Percentiles rank a stretch among this genome's conserved stretches.
Evolutionary conservation across 1,284 basidiomycete species (phyloP).

Genomic region (Ustilago loliicola): DNA sequence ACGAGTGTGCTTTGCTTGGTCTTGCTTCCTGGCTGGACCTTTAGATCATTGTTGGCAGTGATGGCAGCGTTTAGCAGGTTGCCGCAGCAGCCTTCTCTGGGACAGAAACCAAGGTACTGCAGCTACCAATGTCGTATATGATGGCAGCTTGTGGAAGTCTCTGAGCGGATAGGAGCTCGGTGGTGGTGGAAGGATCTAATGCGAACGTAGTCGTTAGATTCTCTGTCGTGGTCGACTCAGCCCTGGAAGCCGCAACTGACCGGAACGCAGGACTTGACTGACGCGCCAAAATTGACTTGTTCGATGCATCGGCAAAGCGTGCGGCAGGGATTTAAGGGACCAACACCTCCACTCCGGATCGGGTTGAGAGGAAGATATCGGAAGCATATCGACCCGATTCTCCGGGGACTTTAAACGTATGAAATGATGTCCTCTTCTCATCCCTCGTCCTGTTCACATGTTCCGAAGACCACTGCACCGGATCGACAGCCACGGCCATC

Average conservation of each 20-base stretch:
- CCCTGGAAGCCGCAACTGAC: constrained; percentile 1
- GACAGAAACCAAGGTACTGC: not conserved
- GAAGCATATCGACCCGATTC: not conserved
- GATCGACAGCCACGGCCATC: not conserved
- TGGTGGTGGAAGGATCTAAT: not conserved
- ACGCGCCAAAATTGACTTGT: not conserved
- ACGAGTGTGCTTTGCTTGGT: not conserved
- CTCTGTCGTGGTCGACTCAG: constrained; percentile 14
- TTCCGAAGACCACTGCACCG: not conserved
- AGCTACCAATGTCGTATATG: not conserved
- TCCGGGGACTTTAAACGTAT: not conserved
- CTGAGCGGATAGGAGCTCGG: not conserved
- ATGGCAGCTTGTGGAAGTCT: not conserved
- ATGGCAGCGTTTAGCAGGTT: not conserved
- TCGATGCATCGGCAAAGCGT: not conserved
- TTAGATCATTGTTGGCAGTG: not conserved
- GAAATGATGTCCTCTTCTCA: not conserved
- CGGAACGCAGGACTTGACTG: no score
- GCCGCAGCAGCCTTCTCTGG: not conserved
- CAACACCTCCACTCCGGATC: constrained; percentile 35
- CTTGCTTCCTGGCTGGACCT: not conserved
- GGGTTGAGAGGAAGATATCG: not conserved
- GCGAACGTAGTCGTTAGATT: not conserved
- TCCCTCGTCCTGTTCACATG: not conserved
- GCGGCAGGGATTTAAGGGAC: not conserved